Conservation (phyloP, 805 yeast genomes). For the Candida gorgasii region DNA sequence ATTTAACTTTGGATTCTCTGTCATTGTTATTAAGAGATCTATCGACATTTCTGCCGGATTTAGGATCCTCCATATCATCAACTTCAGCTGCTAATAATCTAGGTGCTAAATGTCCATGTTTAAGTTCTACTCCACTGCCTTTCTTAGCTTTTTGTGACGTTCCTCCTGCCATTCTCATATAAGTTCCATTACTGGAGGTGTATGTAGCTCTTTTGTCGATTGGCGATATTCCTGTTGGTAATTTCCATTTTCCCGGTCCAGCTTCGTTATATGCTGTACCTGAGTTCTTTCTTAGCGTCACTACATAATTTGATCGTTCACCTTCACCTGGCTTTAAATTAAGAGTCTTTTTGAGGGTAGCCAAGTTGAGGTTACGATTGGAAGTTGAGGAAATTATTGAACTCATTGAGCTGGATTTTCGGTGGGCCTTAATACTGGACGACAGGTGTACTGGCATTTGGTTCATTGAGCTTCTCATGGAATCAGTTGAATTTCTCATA, state of each 20-base stretch:
- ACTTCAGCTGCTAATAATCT: slow-evolving; percentile 74
- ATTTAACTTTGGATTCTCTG: background rate
- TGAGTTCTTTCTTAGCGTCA: slow-evolving; percentile 40
- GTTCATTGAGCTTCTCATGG: background rate
- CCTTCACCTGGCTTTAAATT: slow-evolving; percentile 50
- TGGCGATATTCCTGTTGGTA: slow-evolving; percentile 58
- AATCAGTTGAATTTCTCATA: background rate
- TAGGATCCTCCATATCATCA: slow-evolving; percentile 55
- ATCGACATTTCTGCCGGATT: slow-evolving; percentile 1
- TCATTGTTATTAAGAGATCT: too few relatives aligned
- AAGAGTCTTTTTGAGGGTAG: slow-evolving; percentile 36
- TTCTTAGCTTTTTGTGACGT: slow-evolving; percentile 29
- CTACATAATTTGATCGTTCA: slow-evolving; percentile 51
- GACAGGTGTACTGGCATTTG: background rate
- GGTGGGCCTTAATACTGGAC: slow-evolving; percentile 6
- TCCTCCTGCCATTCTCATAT: slow-evolving; percentile 27
- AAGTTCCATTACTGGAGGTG: slow-evolving; percentile 27
- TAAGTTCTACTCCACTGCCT: slow-evolving; percentile 53
- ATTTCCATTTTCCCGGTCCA: slow-evolving; percentile 47
- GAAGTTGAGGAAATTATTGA: slow-evolving; percentile 36
- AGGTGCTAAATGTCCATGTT: slow-evolving; percentile 63
- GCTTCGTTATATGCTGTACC: slow-evolving; percentile 52
- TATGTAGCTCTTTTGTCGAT: slow-evolving; percentile 34
- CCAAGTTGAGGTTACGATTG: slow-evolving; percentile 36
- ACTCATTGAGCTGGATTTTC: slow-evolving; percentile 30